Conservation (phyloP, 1,139 yeast genomes). For the Geotrichum citri-aurantii region DNA sequence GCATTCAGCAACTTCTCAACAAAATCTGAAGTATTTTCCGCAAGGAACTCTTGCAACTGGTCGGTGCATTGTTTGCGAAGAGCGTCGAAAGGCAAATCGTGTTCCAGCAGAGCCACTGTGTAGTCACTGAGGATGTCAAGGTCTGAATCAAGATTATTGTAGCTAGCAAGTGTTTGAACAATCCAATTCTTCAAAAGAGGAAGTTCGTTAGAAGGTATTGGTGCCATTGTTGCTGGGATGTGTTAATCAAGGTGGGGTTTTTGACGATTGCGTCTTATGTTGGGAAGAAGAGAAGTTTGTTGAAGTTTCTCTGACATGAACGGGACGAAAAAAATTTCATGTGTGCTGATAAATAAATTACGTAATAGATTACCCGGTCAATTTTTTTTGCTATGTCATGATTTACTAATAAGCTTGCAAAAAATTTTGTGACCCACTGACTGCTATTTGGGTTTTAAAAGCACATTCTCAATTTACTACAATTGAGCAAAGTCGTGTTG, state of each 20-base stretch:
- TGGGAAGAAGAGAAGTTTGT: not conserved
- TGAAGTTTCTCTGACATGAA: not conserved
- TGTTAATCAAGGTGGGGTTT: not conserved
- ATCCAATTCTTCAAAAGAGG: conserved; percentile 38
- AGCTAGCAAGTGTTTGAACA: conserved; percentile 27
- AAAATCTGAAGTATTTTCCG: conserved; percentile 26
- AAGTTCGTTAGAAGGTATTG: conserved; percentile 2
- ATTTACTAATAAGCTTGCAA: not conserved
- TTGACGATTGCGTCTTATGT: not conserved
- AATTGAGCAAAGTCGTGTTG: too few species aligned
- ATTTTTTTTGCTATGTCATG: not conserved
- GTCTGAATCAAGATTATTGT: conserved; percentile 39
- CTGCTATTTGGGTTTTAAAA: not conserved
- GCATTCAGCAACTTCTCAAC: conserved; percentile 25
- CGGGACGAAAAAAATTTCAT: not conserved
- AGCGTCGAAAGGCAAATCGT: conserved; percentile 33
- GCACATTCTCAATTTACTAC: too few species aligned
- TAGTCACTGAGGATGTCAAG: conserved; percentile 43
- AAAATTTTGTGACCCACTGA: not conserved
- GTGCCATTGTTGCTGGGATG: not conserved
- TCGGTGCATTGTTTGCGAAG: conserved; percentile 33
- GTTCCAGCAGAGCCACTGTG: conserved; percentile 40
- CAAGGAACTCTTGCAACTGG: conserved; percentile 38
- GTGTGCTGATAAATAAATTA: not conserved
- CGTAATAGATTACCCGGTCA: not conserved